Evolutionary conservation across 2,329 filamentous ascomycete species (phyloP).

Genomic region (Paraconiothyrium brasiliense): DNA sequence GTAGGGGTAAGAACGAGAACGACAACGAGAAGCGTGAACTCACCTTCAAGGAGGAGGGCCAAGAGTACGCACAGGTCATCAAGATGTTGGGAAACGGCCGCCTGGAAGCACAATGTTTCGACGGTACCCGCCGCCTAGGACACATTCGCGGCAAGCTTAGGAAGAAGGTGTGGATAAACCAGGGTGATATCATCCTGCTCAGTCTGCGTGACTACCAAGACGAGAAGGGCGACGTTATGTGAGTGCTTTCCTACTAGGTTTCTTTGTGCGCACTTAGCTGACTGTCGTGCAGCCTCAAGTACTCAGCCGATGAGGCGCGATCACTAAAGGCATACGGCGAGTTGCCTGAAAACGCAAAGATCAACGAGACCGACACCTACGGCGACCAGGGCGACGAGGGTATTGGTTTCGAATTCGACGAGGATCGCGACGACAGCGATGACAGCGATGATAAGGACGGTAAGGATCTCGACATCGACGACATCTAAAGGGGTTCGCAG

Average conservation of each 20-base stretch:
- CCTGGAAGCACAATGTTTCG: constrained; percentile 93
- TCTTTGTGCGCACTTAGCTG: constrained; percentile 54
- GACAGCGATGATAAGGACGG: constrained; percentile 67
- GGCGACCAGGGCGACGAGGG: constrained; percentile 90
- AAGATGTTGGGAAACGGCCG: constrained; percentile 98
- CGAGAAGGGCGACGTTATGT: constrained; percentile 89
- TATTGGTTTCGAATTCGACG: constrained; percentile 98
- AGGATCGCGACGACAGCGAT: constrained; percentile 75
- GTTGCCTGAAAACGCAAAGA: constrained; percentile 96
- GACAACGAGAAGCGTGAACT: constrained; percentile 99
- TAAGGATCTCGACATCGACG: constrained; percentile 93
- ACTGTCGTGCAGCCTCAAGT: constrained; percentile 83
- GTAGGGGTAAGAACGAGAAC: constrained; percentile 94
- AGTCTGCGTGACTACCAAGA: constrained; percentile 93
- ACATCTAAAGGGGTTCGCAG: constrained; percentile 69
- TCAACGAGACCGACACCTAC: constrained; percentile 98
- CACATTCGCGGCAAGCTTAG: constrained; percentile 95
- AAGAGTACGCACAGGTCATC: constrained; percentile 87
- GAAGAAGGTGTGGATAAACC: constrained; percentile 98
- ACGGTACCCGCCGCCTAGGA: constrained; percentile 85
- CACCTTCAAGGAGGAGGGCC: constrained; percentile 98
- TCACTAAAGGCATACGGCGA: constrained; percentile 97
- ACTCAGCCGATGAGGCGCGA: constrained; percentile 85
- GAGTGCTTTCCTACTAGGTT: constrained; percentile 12
- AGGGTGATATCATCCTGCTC: constrained; percentile 77